These are phyloP conservation scores for Suillus sp. DNA, from an alignment of 768 basidiomycete species.

Conservation along the genomic window DNA sequence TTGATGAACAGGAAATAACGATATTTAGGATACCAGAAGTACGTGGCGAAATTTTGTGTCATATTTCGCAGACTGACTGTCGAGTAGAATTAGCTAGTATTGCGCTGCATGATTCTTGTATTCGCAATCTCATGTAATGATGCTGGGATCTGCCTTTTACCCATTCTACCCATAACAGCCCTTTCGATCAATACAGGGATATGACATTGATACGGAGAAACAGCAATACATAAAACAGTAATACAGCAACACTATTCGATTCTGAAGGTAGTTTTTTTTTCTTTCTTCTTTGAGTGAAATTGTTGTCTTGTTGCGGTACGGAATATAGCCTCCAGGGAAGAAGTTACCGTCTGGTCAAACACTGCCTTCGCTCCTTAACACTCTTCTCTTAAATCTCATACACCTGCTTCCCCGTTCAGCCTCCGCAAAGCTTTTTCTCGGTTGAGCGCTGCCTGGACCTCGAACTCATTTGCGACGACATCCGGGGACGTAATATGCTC, in stretches of 20 bases:
- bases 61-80: conserved; percentile 11
- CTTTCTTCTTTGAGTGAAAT: neutral
- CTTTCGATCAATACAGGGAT: neutral
- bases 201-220: neutral
- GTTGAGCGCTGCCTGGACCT: neutral
- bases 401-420: neutral
- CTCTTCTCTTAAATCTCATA: neutral
- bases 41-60: conserved; percentile 21
- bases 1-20: conserved; percentile 68
- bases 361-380: conserved; percentile 7
- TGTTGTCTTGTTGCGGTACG: neutral
- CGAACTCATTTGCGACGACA: conserved; percentile 25
- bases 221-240: neutral
- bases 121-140: neutral
- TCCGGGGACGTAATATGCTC: conserved; percentile 32
- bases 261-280: neutral
- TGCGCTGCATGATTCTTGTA: conserved; percentile 5
- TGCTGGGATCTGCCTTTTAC: neutral
- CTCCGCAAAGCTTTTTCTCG: neutral
- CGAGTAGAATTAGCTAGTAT: conserved; percentile 37
- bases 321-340: neutral
- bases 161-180: neutral
- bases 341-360: neutral
- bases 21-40: conserved; percentile 90
- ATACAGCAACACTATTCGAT: neutral